phyloP scores from a whole-genome alignment of 108 stramenopile species.

The Skeletonema grethae region DNA sequence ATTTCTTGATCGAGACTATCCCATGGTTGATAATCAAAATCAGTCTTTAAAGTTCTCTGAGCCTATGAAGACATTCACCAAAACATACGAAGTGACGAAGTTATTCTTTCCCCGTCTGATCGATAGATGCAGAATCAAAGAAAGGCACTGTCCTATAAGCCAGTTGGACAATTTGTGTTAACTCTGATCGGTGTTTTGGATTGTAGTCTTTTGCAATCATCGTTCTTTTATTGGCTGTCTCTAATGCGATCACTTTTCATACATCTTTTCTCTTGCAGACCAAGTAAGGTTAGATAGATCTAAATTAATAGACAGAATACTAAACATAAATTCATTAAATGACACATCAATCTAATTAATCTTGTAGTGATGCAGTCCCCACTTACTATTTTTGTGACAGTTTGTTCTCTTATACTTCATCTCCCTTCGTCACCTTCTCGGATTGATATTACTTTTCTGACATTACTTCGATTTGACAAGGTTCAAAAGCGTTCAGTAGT shows the following conservation, averaged over 20 bases:
- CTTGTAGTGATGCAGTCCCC: too few relatives aligned
- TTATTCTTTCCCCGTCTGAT: slow-evolving; percentile 93
- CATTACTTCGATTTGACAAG: neutral
- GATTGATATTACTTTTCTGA: neutral
- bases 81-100: slow-evolving; percentile 70
- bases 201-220: neutral
- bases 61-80: slow-evolving; percentile 3
- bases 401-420: too few relatives aligned
- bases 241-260: neutral
- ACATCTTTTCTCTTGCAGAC: neutral
- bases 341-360: too few relatives aligned
- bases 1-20: slow-evolving; percentile 43
- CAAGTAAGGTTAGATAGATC: neutral
- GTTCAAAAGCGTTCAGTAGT: neutral
- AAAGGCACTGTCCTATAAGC: slow-evolving; percentile 90
- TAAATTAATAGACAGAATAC: neutral
- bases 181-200: slow-evolving; percentile 76
- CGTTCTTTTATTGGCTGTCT: neutral
- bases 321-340: too few relatives aligned
- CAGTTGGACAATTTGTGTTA: slow-evolving; percentile 88
- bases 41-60: slow-evolving; percentile 60
- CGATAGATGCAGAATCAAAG: slow-evolving; percentile 81
- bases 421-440: too few relatives aligned
- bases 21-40: slow-evolving; percentile 50
- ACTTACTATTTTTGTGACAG: too few relatives aligned